Conservation (phyloP, 2,329 filamentous ascomycete genomes). For the Colletotrichum euphorbiae region DNA sequence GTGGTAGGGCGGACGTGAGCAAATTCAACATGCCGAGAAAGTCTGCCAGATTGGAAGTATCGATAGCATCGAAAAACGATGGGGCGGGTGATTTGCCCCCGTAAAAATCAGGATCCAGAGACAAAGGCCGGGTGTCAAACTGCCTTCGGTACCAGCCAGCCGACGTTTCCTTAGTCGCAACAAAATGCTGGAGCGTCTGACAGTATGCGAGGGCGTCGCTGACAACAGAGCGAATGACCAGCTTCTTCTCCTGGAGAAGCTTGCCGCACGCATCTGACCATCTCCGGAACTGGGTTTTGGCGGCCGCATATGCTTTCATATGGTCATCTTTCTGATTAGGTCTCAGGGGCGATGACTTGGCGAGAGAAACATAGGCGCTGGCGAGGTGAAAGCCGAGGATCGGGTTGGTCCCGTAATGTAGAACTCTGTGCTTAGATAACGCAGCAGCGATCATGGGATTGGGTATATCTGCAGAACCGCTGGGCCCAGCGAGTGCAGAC, state of each 20-base stretch:
- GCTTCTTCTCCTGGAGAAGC: slow-evolving; percentile 48
- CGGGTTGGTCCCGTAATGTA: slow-evolving; percentile 64
- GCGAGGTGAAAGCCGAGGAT: slow-evolving; percentile 69
- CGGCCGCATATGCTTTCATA: slow-evolving; percentile 48
- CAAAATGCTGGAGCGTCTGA: slow-evolving; percentile 60
- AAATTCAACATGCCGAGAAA: slow-evolving; percentile 54
- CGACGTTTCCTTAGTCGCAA: slow-evolving; percentile 44
- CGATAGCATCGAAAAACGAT: slow-evolving; percentile 64
- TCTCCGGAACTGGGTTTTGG: slow-evolving; percentile 57
- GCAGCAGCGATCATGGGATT: slow-evolving; percentile 56
- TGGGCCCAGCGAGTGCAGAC: slow-evolving; percentile 46
- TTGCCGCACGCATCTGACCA: slow-evolving; percentile 54
- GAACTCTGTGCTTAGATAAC: slow-evolving; percentile 48
- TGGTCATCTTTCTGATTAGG: slow-evolving; percentile 39
- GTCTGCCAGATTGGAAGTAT: slow-evolving; percentile 61
- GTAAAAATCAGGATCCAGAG: slow-evolving; percentile 58
- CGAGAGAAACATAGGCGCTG: slow-evolving; percentile 54
- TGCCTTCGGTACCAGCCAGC: slow-evolving; percentile 57
- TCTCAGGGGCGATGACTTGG: slow-evolving; percentile 53
- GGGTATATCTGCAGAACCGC: slow-evolving; percentile 41
- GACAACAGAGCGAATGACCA: slow-evolving; percentile 57
- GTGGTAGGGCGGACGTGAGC: slow-evolving; percentile 56
- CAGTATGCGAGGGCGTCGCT: slow-evolving; percentile 65
- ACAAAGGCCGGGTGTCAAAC: slow-evolving; percentile 53
- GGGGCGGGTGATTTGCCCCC: slow-evolving; percentile 49